Base-by-base conservation (phyloP, 495 filamentous ascomycete species). In the Xylaria flabelliformis region DNA sequence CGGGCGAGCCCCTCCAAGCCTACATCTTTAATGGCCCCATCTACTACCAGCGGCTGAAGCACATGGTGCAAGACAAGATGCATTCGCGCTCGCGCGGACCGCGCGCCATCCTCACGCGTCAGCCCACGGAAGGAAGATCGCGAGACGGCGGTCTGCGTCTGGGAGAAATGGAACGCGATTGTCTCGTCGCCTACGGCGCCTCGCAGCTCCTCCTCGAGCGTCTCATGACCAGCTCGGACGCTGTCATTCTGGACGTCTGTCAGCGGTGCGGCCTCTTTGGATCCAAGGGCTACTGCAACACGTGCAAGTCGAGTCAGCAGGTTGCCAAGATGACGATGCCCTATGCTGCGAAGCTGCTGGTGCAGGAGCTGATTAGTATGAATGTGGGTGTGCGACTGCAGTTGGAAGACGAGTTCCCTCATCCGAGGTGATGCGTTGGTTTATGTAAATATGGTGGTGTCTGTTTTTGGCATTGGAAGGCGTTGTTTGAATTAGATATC, bases 21-120 rank as follows among this genome's bases (percentile, higher is more conserved):
- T 98, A 99, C 78, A 95, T 99, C 81, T 99, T 98, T 87, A 97
- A 95, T 76, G 96, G 96, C 0, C 96, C 96, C 4, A 98, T 98
- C 82, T 99, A 97, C 87, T 99, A 99, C 87, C 96, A 99, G 86
- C 97, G 97, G 76, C 90, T 99, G 55, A 99, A 98, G 89, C 96
- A 99, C 89, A 99, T 99, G 96, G 96, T 99, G 41, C 94, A 97
- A 80, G 96, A 99, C 77, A 99, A 99, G 87, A 98, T 99, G 95
- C 96, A 99, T 82, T 93, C 94, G 10, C 94, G 96, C 67, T 89
- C 94, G 12, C 91, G 93, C 56, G 96, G 96, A 4, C 96, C 97
- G 2, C 90, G 92, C 24, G 95, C 95, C 12, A 93, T 95, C 64
- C 87, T 99, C 6, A 99, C 96, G 4, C 92, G 96, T 34, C 96